These are phyloP conservation scores for Talaromyces stipitatus DNA, from an alignment of 495 filamentous ascomycete genomes.

Conservation along the genomic window DNA sequence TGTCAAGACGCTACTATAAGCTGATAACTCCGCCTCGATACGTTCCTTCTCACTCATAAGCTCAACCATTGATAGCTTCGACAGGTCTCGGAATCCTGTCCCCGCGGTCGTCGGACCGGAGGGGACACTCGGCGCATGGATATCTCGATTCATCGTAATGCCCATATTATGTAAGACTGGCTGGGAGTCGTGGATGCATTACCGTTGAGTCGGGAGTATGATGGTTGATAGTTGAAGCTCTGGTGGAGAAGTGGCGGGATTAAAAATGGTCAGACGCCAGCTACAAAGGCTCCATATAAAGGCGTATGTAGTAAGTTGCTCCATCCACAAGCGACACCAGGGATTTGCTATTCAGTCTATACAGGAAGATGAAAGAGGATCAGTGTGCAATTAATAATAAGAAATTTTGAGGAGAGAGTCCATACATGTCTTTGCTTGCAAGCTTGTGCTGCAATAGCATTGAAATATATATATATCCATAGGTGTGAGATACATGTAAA, in stretches of 20 bases:
- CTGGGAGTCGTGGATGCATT: background rate
- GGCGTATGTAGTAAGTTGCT: background rate
- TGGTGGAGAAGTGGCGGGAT: background rate
- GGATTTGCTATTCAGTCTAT: background rate
- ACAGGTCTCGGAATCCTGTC: conserved; percentile 43
- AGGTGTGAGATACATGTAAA: no score
- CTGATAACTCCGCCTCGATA: conserved; percentile 77
- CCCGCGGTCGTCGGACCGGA: conserved; percentile 59
- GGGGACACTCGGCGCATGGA: conserved; percentile 68
- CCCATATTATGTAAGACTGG: conserved; percentile 20
- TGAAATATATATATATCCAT: no score
- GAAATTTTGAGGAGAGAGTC: no score
- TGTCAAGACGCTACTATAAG: conserved; percentile 74
- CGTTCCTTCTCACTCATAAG: conserved; percentile 69
- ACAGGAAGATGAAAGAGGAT: no score
- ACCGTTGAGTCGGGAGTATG: background rate
- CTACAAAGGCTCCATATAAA: background rate
- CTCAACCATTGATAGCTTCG: conserved; percentile 53
- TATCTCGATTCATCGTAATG: conserved; percentile 54
- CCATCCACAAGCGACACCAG: background rate
- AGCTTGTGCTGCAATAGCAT: no score
- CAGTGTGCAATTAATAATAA: no score
- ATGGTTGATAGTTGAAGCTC: background rate
- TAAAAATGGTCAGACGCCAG: background rate
- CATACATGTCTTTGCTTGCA: no score